These are phyloP conservation scores for Artemisia tridentata DNA, from an alignment of 129 eudicot genomes.

Conservation along the genomic window DNA sequence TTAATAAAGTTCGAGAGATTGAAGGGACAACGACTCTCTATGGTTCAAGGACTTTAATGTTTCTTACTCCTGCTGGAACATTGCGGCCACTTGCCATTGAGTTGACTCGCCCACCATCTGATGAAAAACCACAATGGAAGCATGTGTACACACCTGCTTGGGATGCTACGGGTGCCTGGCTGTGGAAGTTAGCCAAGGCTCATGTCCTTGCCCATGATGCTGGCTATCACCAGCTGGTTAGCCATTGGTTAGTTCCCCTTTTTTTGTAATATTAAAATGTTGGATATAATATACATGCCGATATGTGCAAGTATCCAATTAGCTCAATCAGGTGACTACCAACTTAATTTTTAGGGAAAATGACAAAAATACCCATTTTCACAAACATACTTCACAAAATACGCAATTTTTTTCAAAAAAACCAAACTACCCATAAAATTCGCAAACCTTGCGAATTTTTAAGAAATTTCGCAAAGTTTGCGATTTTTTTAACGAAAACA, in stretches of 20 bases:
- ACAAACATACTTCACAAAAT: too few species aligned
- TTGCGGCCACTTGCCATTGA: constrained; percentile 76
- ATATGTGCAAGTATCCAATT: too few species aligned
- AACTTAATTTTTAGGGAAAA: too few species aligned
- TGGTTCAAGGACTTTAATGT: constrained; percentile 82
- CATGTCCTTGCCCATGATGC: constrained; percentile 85
- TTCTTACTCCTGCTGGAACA: constrained; percentile 47
- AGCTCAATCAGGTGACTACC: too few species aligned
- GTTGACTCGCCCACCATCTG: constrained; percentile 62
- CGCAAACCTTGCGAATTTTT: too few species aligned
- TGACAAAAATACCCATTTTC: too few species aligned
- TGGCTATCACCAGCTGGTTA: constrained; percentile 61
- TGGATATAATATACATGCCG: too few species aligned
- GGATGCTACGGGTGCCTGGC: constrained; percentile 68
- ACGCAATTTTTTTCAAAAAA: too few species aligned
- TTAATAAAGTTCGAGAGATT: constrained; percentile 51
- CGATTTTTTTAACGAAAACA: too few species aligned
- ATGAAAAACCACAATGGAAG: constrained; percentile 68
- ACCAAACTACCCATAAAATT: too few species aligned
- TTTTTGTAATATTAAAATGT: background rate
- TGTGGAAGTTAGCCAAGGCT: constrained; percentile 79
- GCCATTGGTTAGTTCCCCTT: constrained; percentile 60
- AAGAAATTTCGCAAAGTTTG: too few species aligned
- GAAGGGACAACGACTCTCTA: constrained; percentile 47
- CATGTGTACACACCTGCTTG: constrained; percentile 46